Evolutionary conservation across 2,329 filamentous ascomycete species (phyloP).

Genomic region (Kalaharituber pfeilii): DNA sequence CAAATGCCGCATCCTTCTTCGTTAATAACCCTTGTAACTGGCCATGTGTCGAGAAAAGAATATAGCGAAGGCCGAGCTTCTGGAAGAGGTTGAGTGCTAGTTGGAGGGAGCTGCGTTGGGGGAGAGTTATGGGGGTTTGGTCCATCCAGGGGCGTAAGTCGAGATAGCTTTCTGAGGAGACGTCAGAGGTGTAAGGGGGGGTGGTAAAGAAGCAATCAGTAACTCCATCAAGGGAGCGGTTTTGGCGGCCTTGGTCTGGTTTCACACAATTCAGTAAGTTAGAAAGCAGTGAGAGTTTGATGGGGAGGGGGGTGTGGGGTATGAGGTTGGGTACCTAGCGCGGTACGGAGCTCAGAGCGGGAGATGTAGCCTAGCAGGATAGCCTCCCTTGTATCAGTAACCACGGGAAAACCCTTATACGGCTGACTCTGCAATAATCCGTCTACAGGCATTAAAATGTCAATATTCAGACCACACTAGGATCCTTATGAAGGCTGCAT

Average conservation of each 20-base stretch:
- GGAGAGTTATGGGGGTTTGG: slow-evolving; percentile 85
- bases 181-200: slow-evolving; percentile 51
- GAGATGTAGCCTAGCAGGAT: slow-evolving; percentile 86
- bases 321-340: slow-evolving; percentile 39
- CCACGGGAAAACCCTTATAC: slow-evolving; percentile 82
- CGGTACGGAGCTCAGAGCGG: slow-evolving; percentile 71
- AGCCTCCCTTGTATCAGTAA: slow-evolving; percentile 58
- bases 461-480: too few species aligned
- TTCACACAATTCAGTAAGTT: background rate
- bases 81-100: slow-evolving; percentile 89
- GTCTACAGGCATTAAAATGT: slow-evolving; percentile 10
- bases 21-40: slow-evolving; percentile 71
- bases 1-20: slow-evolving; percentile 94
- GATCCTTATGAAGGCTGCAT: background rate
- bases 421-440: slow-evolving; percentile 51
- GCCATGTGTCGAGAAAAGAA: slow-evolving; percentile 71
- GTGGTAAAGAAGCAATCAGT: slow-evolving; percentile 73
- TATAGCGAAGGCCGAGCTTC: slow-evolving; percentile 76
- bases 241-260: slow-evolving; percentile 3
- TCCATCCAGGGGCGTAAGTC: slow-evolving; percentile 98
- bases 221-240: slow-evolving; percentile 43
- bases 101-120: slow-evolving; percentile 56
- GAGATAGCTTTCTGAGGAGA: slow-evolving; percentile 39
- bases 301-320: background rate
- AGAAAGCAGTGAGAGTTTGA: background rate